Evolutionary conservation across 2,329 filamentous ascomycete species (phyloP).

Genomic region (Cytospora leucostoma): DNA sequence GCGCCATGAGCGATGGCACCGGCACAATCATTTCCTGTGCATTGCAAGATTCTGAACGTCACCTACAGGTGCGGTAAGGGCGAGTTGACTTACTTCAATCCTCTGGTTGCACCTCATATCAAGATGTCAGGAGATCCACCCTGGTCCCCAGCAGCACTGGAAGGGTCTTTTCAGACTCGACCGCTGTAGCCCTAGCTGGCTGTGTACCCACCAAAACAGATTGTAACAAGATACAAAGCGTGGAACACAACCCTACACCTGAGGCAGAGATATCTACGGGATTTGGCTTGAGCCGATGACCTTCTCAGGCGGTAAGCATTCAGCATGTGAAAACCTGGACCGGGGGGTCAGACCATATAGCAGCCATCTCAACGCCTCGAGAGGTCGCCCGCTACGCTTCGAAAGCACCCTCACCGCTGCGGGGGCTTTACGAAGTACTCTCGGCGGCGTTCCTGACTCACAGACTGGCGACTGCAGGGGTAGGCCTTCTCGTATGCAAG

Average conservation of each 20-base stretch:
- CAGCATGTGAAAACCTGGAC: neutral
- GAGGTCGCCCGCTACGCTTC: conserved; percentile 7
- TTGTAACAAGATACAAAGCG: neutral
- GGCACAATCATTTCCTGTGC: no score
- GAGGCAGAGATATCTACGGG: neutral
- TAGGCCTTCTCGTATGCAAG: conserved; percentile 7
- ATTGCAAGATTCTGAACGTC: no score
- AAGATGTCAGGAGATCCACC: neutral
- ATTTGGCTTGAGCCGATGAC: neutral
- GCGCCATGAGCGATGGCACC: no score
- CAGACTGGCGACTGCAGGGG: conserved; percentile 20
- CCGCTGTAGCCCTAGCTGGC: no score
- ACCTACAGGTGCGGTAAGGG: neutral
- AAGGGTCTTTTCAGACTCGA: neutral
- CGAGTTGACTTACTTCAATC: neutral
- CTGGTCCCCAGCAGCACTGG: neutral
- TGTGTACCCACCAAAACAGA: neutral
- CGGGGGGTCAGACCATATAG: neutral
- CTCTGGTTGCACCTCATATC: neutral
- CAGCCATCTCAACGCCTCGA: neutral
- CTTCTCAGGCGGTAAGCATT: neutral
- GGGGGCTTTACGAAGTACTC: neutral
- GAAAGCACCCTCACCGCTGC: conserved; percentile 9
- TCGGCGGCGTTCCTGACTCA: conserved; percentile 13
- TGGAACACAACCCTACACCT: neutral